Evolutionary conservation across 352 stramenopile species (phyloP).

Genomic region (Globisporangium barbulae): DNA sequence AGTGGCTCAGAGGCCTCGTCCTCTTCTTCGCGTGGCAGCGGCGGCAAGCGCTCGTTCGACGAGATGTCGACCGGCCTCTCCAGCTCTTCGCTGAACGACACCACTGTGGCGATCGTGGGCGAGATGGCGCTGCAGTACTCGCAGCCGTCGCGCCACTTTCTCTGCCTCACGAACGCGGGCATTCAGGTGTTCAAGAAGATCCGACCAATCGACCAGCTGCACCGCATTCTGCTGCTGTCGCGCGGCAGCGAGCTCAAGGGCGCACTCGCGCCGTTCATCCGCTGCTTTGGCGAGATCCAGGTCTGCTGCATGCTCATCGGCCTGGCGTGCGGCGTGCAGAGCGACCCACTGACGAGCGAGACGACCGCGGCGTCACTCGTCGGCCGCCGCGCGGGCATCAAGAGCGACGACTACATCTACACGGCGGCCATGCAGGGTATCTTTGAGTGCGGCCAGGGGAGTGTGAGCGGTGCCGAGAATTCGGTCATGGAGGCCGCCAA

Average conservation of each 20-base stretch:
- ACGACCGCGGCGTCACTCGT: constrained; percentile 48
- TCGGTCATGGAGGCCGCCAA: constrained; percentile 29
- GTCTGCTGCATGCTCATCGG: constrained; percentile 88
- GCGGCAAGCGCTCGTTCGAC: constrained; percentile 66
- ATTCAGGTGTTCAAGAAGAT: constrained; percentile 91
- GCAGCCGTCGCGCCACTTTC: constrained; percentile 73
- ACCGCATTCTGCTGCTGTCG: constrained; percentile 63
- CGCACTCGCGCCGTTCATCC: constrained; percentile 68
- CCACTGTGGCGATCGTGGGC: constrained; percentile 38
- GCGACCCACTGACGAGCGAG: constrained; percentile 65
- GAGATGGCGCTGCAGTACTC: constrained; percentile 88
- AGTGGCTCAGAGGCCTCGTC: constrained; percentile 16
- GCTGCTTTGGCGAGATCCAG: constrained; percentile 81
- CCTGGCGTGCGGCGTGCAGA: constrained; percentile 81
- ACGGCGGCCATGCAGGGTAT: constrained; percentile 74
- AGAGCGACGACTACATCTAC: constrained; percentile 81
- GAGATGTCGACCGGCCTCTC: constrained; percentile 56
- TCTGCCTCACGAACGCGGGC: constrained; percentile 81
- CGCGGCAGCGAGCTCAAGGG: constrained; percentile 68
- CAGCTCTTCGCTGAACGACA: constrained; percentile 11
- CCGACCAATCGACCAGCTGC: constrained; percentile 84
- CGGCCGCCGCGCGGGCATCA: constrained; percentile 40
- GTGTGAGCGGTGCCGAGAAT: constrained; percentile 24
- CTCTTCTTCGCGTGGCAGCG: constrained; percentile 10
- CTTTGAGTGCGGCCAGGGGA: constrained; percentile 74